Evolutionary conservation across 2,329 filamentous ascomycete genomes (phyloP).

Genomic region (Aspergillus bombycis): DNA sequence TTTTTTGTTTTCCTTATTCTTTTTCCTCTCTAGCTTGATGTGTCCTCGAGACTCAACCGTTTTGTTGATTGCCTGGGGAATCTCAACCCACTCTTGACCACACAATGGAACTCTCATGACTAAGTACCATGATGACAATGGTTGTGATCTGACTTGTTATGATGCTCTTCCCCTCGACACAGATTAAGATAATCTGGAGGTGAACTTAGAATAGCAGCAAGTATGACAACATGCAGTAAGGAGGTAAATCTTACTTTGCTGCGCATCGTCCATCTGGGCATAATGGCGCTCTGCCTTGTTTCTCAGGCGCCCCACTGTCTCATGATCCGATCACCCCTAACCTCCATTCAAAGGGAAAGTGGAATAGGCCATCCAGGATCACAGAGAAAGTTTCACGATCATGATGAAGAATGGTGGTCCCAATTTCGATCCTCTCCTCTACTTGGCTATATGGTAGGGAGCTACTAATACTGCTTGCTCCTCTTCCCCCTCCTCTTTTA

Average conservation of each 20-base stretch:
- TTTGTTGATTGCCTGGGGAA: background rate
- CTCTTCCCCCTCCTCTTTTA: background rate
- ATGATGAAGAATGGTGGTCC: background rate
- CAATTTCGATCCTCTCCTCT: background rate
- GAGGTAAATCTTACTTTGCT: background rate
- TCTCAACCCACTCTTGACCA: background rate
- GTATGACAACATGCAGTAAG: background rate
- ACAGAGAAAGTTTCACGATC: background rate
- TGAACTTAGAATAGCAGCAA: background rate
- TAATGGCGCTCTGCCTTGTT: background rate
- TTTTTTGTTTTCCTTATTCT: background rate
- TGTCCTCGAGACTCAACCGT: background rate
- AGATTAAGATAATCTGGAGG: slow-evolving; percentile 2
- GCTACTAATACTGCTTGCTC: background rate
- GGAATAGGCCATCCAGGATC: background rate
- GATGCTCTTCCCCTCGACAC: background rate
- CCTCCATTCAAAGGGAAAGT: background rate
- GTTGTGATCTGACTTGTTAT: background rate
- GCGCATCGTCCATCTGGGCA: background rate
- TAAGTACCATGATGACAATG: background rate
- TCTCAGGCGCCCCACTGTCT: background rate
- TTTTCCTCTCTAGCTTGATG: too few species aligned
- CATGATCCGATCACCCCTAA: slow-evolving; percentile 1
- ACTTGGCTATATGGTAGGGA: too few species aligned
- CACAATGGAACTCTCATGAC: background rate